Percentiles rank a stretch among this genome's conserved stretches.
Evolutionary conservation across 257 asterid genomes (phyloP).

Genomic region (Fraxinus quadrangulata): DNA sequence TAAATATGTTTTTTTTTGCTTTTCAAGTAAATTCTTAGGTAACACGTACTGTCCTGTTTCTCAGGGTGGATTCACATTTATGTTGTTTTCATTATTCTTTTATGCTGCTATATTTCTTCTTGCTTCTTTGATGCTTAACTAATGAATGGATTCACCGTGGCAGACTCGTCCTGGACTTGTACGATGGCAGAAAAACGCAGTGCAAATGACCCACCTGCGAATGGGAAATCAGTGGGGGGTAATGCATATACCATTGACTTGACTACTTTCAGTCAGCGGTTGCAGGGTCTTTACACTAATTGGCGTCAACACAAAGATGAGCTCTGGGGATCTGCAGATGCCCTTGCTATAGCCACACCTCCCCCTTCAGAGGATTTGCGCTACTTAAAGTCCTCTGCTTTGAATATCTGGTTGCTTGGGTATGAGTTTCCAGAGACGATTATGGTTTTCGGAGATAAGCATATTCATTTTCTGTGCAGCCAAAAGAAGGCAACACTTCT

Average conservation of each 20-base stretch:
- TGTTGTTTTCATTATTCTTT: not conserved
- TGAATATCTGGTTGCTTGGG: conserved; percentile 67
- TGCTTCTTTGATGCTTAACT: not conserved
- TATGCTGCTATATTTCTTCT: not conserved
- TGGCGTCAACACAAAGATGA: conserved; percentile 51
- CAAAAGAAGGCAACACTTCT: conserved; percentile 61
- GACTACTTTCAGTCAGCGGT: conserved; percentile 45
- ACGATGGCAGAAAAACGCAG: conserved; percentile 50
- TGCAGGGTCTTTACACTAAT: conserved; percentile 51
- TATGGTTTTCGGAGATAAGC: conserved; percentile 55
- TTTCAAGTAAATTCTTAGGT: not conserved
- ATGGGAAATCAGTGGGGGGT: conserved; percentile 36
- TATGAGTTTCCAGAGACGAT: conserved; percentile 73
- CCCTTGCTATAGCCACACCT: conserved; percentile 58
- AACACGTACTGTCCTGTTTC: not conserved
- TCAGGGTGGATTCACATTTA: not conserved
- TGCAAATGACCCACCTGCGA: conserved; percentile 35
- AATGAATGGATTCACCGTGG: not conserved
- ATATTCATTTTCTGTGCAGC: conserved; percentile 56
- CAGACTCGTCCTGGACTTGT: conserved; percentile 12
- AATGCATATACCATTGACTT: conserved; percentile 45
- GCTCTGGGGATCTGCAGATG: conserved; percentile 59
- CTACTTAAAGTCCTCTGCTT: conserved; percentile 60
- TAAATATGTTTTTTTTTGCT: not conserved
- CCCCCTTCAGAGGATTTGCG: conserved; percentile 70